Evolutionary conservation across 2,329 filamentous ascomycete genomes (phyloP), one percentile per base, ranked within the genome.

Genomic region (Sarocladium strictum): DNA sequence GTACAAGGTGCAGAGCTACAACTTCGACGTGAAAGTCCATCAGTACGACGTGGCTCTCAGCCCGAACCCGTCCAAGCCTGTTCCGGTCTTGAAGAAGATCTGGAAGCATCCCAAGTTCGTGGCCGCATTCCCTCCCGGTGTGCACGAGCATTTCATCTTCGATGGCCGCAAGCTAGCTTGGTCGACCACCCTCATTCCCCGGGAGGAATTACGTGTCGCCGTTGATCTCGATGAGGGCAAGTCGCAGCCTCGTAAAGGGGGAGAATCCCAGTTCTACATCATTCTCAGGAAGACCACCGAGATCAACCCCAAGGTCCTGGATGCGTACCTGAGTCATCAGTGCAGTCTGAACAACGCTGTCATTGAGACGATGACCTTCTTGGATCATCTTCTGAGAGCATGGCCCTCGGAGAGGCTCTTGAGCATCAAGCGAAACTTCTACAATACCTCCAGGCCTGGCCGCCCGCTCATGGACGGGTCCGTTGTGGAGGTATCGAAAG

Each of bases 161-260:
- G 91, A 97, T 71, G 89, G 90, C 26, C 85, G 86, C 63, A 90
- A 87, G 68, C 78, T 99, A 47, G 92, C 90, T 15, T 99, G 94
- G 93, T 75, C 72, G 11, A 71, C 70, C 2, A 66, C 66, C 47
- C 63, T 70, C 19, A 59, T 78, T 10, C 65, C 72, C 0, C 69
- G 75, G 2, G 71, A 74, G 1, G 80, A 84, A 54, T 59, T 83
- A 3, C 77, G 79, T 0, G 66, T 90, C 50, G 67, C 65, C 0
- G 78, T 97, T 40, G 84, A 97, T 60, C 78, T 97, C 1, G 90
- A 96, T 62, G 75, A 72, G 1, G 88, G 88, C 59, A 69, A 79
- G 45, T 76, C 21, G 4, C 3, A 75, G 21, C 67, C 74, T n/a
- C 3, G 38, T 9, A 43, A 43, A 14, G 38, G 38, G 7, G 38